Base-by-base conservation (phyloP, 345 rosid genomes). In the Erodium maritimum region DNA sequence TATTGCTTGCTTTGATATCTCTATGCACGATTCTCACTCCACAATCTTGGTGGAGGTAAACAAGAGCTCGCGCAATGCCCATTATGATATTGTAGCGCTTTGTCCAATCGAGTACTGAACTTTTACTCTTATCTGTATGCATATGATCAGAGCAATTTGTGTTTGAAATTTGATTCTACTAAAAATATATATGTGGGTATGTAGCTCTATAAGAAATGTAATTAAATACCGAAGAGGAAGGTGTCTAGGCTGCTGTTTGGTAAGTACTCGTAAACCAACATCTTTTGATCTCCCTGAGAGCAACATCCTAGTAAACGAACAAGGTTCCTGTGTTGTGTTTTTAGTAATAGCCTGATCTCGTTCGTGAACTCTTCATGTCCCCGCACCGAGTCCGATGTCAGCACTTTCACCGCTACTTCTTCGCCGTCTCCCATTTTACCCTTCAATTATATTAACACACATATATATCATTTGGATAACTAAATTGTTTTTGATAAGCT, bases 211-310 rank as follows among this genome's bases (percentile, higher is more conserved):
- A 51, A 51, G 17, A 51, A 23, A 55, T 4, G 2, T 23, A n/a
- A n/a, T n/a, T n/a, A n/a, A n/a, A 7, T 25, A 24, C 34, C 56
- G 11, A 55, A 63, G 21, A 64, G 56, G 67, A 63, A 46, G 11
- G 20, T 18, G 23, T 64, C 61, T 1, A 56, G 67, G 19, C 67
- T 64, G 2, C 48, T 56, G 61, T 64, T 57, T 55, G 67, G 57
- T 19, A 57, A 21, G 16, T 48, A 56, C 29, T 56, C 61, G 24
- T 56, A 64, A 56, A 64, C 67, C 25, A 56, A 50, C 19, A 48
- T 56, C 21, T 55, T 64, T 22, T 64, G 55, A 23, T 52, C 54
- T 56, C 60, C 61, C 18, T 64, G 48, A 16, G 29, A 5, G 16
- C 61, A 64, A 16, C 51, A 57, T 50, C 67, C 61, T 2, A 56